A percentile compares a stretch with the other conserved stretches of the same genome.
Evolutionary conservation across 176 grass and related monocot species (phyloP).

Genomic region (Raddia guianensis): DNA sequence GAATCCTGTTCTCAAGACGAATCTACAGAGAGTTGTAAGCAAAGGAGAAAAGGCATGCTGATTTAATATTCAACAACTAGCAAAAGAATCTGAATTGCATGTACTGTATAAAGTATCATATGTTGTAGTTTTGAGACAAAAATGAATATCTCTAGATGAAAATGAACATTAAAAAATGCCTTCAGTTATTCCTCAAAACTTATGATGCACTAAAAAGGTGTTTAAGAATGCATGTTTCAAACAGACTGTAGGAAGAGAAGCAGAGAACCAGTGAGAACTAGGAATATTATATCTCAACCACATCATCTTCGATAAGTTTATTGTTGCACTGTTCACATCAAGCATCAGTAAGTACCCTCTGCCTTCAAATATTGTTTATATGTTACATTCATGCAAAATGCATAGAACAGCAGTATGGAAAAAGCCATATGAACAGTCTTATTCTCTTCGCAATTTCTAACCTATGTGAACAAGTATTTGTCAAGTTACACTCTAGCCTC

Average conservation of each 20-base stretch:
- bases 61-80: neutral
- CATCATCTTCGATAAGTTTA: conserved; percentile 2
- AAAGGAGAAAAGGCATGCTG: neutral
- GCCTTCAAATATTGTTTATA: neutral
- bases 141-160: neutral
- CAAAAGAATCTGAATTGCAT: neutral
- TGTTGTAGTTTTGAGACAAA: neutral
- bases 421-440: neutral
- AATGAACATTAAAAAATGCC: conserved; percentile 1
- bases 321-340: neutral
- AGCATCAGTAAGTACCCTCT: neutral
- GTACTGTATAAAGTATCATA: neutral
- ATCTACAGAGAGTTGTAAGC: conserved; percentile 43
- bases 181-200: neutral
- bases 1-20: conserved; percentile 68
- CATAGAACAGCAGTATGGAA: neutral
- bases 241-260: neutral
- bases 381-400: neutral
- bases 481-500: neutral
- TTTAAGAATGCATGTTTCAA: neutral
- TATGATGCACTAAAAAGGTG: neutral
- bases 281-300: neutral
- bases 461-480: neutral
- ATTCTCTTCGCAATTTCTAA: conserved; percentile 1
- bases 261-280: conserved; percentile 8